Conservation (phyloP, 2,329 filamentous ascomycete genomes). For the Xylariaceae sp. region DNA sequence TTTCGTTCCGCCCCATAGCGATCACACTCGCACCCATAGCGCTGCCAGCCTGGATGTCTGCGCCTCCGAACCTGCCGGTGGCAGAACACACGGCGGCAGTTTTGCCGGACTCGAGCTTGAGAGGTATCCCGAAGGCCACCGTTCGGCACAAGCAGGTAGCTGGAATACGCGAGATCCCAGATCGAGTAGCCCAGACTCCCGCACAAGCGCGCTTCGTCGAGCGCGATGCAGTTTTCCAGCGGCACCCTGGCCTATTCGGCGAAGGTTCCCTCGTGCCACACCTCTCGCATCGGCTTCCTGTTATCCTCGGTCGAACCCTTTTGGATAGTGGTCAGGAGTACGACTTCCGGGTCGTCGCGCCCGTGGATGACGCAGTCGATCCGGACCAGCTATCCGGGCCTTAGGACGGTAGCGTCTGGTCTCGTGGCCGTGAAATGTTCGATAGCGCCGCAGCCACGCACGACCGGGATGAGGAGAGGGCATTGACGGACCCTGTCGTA, state of each 20-base stretch:
- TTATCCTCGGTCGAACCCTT: slow-evolving; percentile 31
- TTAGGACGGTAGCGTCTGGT: slow-evolving; percentile 37
- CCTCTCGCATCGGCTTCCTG: slow-evolving; percentile 34
- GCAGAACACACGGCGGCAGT: slow-evolving; percentile 50
- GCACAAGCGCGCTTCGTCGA: slow-evolving; percentile 38
- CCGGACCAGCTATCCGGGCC: slow-evolving; percentile 39
- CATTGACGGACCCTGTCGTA: slow-evolving; percentile 41
- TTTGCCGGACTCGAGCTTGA: slow-evolving; percentile 48
- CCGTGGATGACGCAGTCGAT: slow-evolving; percentile 39
- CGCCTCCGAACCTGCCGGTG: slow-evolving; percentile 50
- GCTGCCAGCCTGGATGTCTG: slow-evolving; percentile 47
- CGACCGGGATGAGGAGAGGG: slow-evolving; percentile 34
- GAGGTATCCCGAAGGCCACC: slow-evolving; percentile 50
- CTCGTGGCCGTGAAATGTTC: slow-evolving; percentile 39
- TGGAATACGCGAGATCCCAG: slow-evolving; percentile 43
- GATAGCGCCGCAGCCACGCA: slow-evolving; percentile 36
- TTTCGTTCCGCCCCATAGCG: slow-evolving; percentile 50
- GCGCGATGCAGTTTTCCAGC: slow-evolving; percentile 39
- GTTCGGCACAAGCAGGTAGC: slow-evolving; percentile 43
- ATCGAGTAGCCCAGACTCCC: slow-evolving; percentile 42
- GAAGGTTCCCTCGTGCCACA: slow-evolving; percentile 38
- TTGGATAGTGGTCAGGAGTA: slow-evolving; percentile 36
- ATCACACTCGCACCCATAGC: slow-evolving; percentile 55
- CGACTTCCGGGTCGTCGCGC: slow-evolving; percentile 37
- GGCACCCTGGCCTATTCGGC: slow-evolving; percentile 41